Evolutionary conservation across 352 stramenopile genomes (phyloP).

Genomic region (Halophytophthora batemanensis): DNA sequence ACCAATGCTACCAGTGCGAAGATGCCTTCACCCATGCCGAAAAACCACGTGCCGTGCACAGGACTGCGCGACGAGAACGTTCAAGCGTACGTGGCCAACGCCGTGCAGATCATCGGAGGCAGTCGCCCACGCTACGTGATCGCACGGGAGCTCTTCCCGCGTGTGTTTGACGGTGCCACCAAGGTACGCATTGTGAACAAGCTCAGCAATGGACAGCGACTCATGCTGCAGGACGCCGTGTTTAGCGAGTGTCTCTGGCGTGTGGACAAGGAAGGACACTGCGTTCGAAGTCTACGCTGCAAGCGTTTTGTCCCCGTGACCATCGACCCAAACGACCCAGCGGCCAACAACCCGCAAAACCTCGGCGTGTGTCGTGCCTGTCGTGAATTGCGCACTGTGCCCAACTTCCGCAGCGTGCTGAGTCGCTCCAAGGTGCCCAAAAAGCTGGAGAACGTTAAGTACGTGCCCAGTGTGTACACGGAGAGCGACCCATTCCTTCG

Average conservation of each 20-base stretch:
- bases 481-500: conserved; percentile 76
- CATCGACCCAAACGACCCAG: conserved; percentile 13
- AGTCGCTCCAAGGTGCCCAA: conserved; percentile 67
- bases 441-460: conserved; percentile 81
- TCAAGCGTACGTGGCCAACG: conserved; percentile 54
- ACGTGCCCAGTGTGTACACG: conserved; percentile 68
- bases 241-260: conserved; percentile 82
- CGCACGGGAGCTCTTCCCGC: conserved; percentile 68
- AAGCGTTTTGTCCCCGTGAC: conserved; percentile 37
- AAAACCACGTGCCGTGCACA: conserved; percentile 48
- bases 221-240: conserved; percentile 64
- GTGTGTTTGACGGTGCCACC: conserved; percentile 47
- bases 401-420: conserved; percentile 77
- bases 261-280: conserved; percentile 70
- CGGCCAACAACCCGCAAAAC: conserved; percentile 8
- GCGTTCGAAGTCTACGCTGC: conserved; percentile 72
- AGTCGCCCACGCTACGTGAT: conserved; percentile 81
- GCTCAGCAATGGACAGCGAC: conserved; percentile 45
- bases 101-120: conserved; percentile 68
- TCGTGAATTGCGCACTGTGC: conserved; percentile 54
- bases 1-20: conserved; percentile 6
- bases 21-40: conserved; percentile 10
- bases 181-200: conserved; percentile 68
- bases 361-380: conserved; percentile 65
- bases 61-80: conserved; percentile 65